These are phyloP conservation scores for Mycena sanguinolenta DNA, from an alignment of 768 basidiomycete species.

Conservation along the genomic window DNA sequence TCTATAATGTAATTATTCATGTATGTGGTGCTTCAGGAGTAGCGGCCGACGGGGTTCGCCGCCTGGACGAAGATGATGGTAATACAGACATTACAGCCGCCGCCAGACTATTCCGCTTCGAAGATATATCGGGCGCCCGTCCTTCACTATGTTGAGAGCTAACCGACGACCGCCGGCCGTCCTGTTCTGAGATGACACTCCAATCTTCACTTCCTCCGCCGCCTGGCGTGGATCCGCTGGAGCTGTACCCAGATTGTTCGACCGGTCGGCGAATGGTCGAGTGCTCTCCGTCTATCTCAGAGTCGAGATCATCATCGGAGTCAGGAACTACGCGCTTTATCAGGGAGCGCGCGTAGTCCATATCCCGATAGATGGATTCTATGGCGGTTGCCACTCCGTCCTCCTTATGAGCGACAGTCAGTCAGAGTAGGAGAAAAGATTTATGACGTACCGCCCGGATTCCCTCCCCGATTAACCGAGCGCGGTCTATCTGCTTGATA, in stretches of 20 bases:
- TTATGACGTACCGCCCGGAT: constrained; percentile 77
- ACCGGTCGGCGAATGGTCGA: constrained; percentile 52
- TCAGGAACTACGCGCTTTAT: constrained; percentile 69
- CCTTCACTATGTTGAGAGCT: constrained; percentile 63
- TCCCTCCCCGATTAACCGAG: constrained; percentile 85
- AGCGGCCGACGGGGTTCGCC: constrained; percentile 53
- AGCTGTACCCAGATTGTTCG: constrained; percentile 65
- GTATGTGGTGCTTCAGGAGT: constrained; percentile 38
- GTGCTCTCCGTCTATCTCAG: constrained; percentile 51
- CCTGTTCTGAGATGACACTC: constrained; percentile 88
- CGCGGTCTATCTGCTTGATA: constrained; percentile 88
- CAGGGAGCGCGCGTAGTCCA: constrained; percentile 92
- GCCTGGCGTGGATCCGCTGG: constrained; percentile 62
- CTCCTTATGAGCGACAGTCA: constrained; percentile 72
- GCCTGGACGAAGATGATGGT: constrained; percentile 61
- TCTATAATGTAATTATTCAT: constrained; percentile 34
- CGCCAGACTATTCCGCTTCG: constrained; percentile 74
- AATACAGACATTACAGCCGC: constrained; percentile 73
- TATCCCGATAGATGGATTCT: constrained; percentile 95
- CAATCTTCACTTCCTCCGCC: constrained; percentile 82
- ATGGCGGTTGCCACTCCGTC: constrained; percentile 95
- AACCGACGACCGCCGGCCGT: constrained; percentile 69
- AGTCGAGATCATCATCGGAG: constrained; percentile 49
- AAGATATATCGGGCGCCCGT: constrained; percentile 45
- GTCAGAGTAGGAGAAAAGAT: background rate